phyloP scores from a whole-genome alignment of 73 alveolate species.

The Blepharisma stoltei region DNA sequence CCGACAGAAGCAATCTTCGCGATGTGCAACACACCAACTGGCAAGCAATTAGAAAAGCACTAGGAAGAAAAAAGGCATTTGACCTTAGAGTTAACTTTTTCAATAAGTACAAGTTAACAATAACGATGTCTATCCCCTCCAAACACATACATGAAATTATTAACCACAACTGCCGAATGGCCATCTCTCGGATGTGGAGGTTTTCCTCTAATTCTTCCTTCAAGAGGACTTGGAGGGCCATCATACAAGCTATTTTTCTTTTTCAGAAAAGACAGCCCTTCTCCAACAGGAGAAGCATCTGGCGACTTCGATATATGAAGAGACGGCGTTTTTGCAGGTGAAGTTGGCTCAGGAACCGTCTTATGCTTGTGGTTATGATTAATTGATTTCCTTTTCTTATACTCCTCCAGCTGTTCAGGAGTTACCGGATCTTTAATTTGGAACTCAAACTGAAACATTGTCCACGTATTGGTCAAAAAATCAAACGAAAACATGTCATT shows the following conservation, averaged over 20 bases:
- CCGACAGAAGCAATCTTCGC: too few relatives aligned
- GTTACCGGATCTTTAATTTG: constrained; percentile 27
- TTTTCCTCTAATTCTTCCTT: constrained; percentile 8
- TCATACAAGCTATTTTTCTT: constrained; percentile 13
- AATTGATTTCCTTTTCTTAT: neutral
- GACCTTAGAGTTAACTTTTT: too few relatives aligned
- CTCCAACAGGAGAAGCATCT: constrained; percentile 12
- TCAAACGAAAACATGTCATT: constrained; percentile 17
- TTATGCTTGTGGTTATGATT: neutral
- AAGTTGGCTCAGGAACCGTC: neutral
- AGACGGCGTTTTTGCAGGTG: neutral
- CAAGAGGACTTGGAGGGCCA: constrained; percentile 29
- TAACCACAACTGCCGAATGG: constrained; percentile 86
- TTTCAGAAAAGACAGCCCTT: neutral
- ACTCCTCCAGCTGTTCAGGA: constrained; percentile 22
- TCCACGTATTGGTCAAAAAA: neutral
- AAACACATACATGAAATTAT: constrained; percentile 77
- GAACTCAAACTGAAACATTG: neutral
- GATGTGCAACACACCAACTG: too few relatives aligned
- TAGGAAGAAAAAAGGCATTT: too few relatives aligned
- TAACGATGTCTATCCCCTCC: constrained; percentile 71
- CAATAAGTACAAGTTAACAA: too few relatives aligned
- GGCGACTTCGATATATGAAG: neutral
- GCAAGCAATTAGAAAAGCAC: too few relatives aligned
- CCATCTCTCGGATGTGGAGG: constrained; percentile 88